Evolutionary conservation across 2,329 filamentous ascomycete species (phyloP), one percentile per base, ranked within the genome.

Genomic region (Colletotrichum liriopes): DNA sequence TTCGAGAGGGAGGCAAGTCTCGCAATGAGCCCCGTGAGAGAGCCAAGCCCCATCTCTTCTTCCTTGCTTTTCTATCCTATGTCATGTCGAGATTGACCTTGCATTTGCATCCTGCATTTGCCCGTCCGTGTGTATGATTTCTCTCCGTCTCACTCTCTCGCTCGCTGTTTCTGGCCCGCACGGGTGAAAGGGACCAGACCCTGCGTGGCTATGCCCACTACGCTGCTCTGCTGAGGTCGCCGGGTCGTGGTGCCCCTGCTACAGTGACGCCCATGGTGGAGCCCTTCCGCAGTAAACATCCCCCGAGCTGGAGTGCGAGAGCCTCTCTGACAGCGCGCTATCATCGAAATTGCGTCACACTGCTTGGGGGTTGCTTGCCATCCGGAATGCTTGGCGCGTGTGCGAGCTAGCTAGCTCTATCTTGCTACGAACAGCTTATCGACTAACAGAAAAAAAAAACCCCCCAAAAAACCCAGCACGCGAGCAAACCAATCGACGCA

Each of bases 151-250:
- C 26, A 59, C 60, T 43, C 6, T 63, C 69, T 49, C 52, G 11
- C 52, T 55, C 65, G 43, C 43, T 55, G 14, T 39, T 37, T 63
- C 35, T 64, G 45, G 52, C 54, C 69, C 65, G 59, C 69, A 64
- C 59, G 69, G 70, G 45, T 70, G 65, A 70, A 72, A 64, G 70
- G 70, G 70, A 72, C 70, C 70, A 72, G 70, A 72, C 65, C 65
- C 70, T 69, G 65, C 70, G 70, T 72, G 70, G 70, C 70, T 72
- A 65, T 72, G 70, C 70, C 47, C 52, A 63, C 59, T 69, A 64
- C 29, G 18, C 60, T 59, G 37, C 26, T 62, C 61, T 41, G 43
- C 37, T 37, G 66, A 70, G 54, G 45, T 54, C 26, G 54, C n/a
- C 12, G 14, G 35, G 54, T 26, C 35, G 37, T 41, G 49, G 41